Conservation (phyloP, 495 filamentous ascomycete species). For the Pyrenula aspistea region DNA sequence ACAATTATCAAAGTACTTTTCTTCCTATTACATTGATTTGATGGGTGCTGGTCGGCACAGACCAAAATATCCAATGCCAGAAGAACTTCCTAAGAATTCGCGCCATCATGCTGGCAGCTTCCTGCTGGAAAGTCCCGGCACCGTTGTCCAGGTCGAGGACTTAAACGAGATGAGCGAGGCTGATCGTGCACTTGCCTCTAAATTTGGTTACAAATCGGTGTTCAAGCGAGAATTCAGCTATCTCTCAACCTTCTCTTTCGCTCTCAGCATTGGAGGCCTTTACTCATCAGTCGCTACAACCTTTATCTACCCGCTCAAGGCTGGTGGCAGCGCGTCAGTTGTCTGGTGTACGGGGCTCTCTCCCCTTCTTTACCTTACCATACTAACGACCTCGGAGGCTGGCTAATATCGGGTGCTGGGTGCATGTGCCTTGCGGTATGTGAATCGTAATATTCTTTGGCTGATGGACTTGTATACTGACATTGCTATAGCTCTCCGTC, state of each 20-base stretch:
- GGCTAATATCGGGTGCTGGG: constrained; percentile 50
- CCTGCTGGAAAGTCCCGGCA: too few species aligned
- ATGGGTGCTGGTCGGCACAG: too few species aligned
- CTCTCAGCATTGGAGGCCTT: constrained; percentile 47
- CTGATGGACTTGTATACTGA: too few species aligned
- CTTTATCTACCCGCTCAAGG: constrained; percentile 44
- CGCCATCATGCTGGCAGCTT: too few species aligned
- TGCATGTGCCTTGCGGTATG: constrained; percentile 49
- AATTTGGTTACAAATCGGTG: constrained; percentile 17
- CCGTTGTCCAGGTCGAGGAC: constrained; percentile 4
- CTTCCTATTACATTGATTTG: too few species aligned
- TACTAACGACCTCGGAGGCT: too few species aligned
- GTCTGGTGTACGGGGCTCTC: too few species aligned
- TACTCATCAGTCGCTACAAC: constrained; percentile 51
- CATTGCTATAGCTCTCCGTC: constrained; percentile 13
- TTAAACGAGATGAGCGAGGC: constrained; percentile 7
- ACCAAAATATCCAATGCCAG: too few species aligned
- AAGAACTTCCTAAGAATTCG: too few species aligned
- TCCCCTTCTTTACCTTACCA: too few species aligned
- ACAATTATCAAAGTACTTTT: too few species aligned
- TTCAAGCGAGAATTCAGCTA: constrained; percentile 42
- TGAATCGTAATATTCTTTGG: too few species aligned
- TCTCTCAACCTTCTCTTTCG: constrained; percentile 51
- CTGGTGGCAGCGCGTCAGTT: constrained; percentile 45
- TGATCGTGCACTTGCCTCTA: constrained; percentile 15